phyloP scores from a whole-genome alignment of 176 grass and related monocot species.

The Triticum timopheevii region DNA sequence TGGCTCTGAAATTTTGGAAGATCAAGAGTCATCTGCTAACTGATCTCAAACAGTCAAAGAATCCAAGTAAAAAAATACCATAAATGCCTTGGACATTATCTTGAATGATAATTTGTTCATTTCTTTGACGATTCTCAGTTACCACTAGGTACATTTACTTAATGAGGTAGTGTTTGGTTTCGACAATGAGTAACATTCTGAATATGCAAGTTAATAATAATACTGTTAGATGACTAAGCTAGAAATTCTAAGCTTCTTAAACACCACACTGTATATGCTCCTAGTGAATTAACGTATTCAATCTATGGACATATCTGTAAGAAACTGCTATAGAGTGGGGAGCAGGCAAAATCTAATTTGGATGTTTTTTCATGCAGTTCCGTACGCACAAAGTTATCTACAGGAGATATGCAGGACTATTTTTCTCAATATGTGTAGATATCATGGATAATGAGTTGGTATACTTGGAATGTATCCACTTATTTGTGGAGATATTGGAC shows the following conservation, averaged over 20 bases:
- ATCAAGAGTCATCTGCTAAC: neutral
- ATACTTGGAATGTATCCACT: slow-evolving; percentile 96
- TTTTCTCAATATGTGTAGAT: slow-evolving; percentile 98
- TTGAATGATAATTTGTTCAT: neutral
- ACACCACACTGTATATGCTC: neutral
- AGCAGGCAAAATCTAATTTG: neutral
- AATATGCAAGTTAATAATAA: neutral
- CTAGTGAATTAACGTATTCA: neutral
- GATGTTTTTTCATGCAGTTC: slow-evolving; percentile 42
- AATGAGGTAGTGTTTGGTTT: neutral
- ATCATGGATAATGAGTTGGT: slow-evolving; percentile 98
- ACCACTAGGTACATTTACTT: neutral
- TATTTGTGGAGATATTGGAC: slow-evolving; percentile 99
- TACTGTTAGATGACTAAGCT: slow-evolving; percentile 6
- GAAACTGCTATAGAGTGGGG: neutral
- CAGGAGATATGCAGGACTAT: slow-evolving; percentile 96
- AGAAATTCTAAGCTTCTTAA: neutral
- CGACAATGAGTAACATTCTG: neutral
- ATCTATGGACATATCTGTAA: slow-evolving; percentile 5
- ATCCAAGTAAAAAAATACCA: neutral
- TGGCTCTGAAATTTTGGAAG: neutral
- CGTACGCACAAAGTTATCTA: slow-evolving; percentile 98
- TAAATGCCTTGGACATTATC: too few species aligned
- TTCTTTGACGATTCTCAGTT: neutral
- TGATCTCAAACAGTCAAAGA: neutral